Percentiles rank a stretch among this genome's conserved stretches.
These are phyloP conservation scores for Brasilioporus rufonigricans DNA, from an alignment of 768 basidiomycete species.

Conservation along the genomic window DNA sequence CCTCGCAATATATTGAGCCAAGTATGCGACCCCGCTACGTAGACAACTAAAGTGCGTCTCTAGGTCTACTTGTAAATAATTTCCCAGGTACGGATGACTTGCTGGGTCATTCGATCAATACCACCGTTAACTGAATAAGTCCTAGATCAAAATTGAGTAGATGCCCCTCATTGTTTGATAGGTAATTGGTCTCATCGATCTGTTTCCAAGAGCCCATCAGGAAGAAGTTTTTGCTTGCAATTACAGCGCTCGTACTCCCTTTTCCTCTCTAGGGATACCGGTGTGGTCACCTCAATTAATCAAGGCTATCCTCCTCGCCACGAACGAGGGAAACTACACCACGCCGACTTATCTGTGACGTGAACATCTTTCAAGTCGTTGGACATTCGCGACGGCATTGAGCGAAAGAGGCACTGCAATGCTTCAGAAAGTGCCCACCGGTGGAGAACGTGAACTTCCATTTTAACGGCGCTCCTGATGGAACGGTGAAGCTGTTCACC, in stretches of 20 bases:
- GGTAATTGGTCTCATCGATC: slow-evolving; percentile 1
- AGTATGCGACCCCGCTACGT: neutral
- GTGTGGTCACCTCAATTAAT: neutral
- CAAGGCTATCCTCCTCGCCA: slow-evolving; percentile 12
- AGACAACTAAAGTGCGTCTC: neutral
- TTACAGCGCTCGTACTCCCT: too few relatives aligned
- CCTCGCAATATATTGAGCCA: neutral
- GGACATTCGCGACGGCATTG: neutral
- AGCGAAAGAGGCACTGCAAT: slow-evolving; percentile 11
- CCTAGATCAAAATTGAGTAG: neutral
- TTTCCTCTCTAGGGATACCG: neutral
- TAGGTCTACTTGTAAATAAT: neutral
- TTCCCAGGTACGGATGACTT: neutral
- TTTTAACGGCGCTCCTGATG: slow-evolving; percentile 12
- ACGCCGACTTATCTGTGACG: slow-evolving; percentile 28
- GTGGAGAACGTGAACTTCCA: slow-evolving; percentile 11
- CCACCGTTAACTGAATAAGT: slow-evolving; percentile 3
- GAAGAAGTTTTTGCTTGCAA: neutral
- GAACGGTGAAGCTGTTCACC: slow-evolving; percentile 2
- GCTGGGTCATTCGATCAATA: neutral
- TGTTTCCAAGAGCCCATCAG: neutral
- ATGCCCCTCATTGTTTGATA: neutral
- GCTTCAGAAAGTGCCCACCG: neutral
- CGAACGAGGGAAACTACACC: slow-evolving; percentile 13
- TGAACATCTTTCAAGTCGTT: slow-evolving; percentile 8